Percentiles rank a stretch among this genome's conserved stretches.
Evolutionary conservation across 176 grass and related monocot genomes (phyloP).

Genomic region (Ampelocalamus luodianensis): DNA sequence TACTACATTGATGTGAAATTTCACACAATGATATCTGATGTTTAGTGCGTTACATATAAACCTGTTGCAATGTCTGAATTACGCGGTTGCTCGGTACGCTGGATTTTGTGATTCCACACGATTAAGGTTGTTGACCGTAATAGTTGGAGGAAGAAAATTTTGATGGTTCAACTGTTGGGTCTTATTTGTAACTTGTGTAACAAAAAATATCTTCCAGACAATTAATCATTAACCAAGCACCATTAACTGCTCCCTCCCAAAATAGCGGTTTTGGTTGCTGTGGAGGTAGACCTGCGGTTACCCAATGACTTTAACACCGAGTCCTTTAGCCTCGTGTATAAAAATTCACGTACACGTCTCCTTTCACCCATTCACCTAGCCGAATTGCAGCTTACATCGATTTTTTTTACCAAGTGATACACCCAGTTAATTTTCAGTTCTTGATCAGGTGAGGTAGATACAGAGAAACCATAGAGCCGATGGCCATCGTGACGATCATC

Average conservation of each 20-base stretch:
- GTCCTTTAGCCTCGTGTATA: too few relatives aligned
- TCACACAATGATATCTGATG: neutral
- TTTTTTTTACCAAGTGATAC: neutral
- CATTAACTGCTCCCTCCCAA: constrained; percentile 4
- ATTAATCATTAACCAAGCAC: neutral
- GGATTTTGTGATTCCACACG: too few relatives aligned
- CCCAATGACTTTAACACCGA: neutral
- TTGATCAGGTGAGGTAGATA: neutral
- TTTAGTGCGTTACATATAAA: neutral
- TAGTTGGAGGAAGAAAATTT: too few relatives aligned
- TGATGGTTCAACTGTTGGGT: neutral
- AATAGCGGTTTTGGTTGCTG: constrained; percentile 38
- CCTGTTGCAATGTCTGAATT: too few relatives aligned
- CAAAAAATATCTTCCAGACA: neutral
- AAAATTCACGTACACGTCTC: constrained; percentile 1
- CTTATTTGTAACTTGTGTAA: neutral
- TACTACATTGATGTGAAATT: neutral
- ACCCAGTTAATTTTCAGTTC: too few relatives aligned
- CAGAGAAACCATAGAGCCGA: constrained; percentile 29
- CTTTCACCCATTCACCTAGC: neutral
- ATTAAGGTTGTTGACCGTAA: too few relatives aligned
- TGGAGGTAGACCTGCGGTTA: constrained; percentile 8
- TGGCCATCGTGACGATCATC: constrained; percentile 51
- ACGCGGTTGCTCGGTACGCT: too few relatives aligned
- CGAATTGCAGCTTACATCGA: too few relatives aligned